Evolutionary conservation across 1,284 basidiomycete genomes (phyloP), one percentile per base, ranked within the genome.

Genomic region (Sanghuangporus sanghuang): DNA sequence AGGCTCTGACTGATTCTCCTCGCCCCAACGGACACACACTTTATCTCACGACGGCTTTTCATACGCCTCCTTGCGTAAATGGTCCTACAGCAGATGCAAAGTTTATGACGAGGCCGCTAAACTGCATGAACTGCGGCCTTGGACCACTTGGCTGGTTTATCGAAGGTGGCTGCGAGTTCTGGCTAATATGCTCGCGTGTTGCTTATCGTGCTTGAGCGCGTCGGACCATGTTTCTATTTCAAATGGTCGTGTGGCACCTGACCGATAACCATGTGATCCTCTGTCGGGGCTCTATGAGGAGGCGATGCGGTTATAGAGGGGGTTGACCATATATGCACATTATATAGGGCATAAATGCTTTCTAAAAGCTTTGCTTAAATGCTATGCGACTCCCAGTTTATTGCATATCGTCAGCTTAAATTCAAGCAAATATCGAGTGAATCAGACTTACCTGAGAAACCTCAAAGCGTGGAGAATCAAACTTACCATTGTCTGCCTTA

Each of bases 81-180:
- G 27, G 27, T 32, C 3, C 5, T 32, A 32, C 44, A 1, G 16
- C 44, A 46, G 44, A n/a, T 18, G 32, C 38, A 12, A 9, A 16
- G 36, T 18, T 16, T 7, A 36, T 16, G 18, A 11, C 69, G 75
- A 95, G 95, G 71, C 83, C 93, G 61, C 79, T 98, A 36, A 85
- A 86, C 14, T 97, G 95, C 71, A 94, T 92, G 0, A 93, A 96
- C 71, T 98, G 95, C 70, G 93, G 96, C 71, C 78, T 95, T 5
- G 95, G 95, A 0, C 94, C 95, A 2, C 69, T 98, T 8, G 95
- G 95, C 0, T 97, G 93, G 93, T 85, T 83, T 67, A 83, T 87
- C 68, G 89, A 89, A 67, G 89, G 90, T 6, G 87, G 86, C 1
- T 80, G 77, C 16, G 90, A 94, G 73, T 94, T 90, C 73, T 96